phyloP scores from a whole-genome alignment of 2,329 filamentous ascomycete genomes.

The Kalmusia sp. region DNA sequence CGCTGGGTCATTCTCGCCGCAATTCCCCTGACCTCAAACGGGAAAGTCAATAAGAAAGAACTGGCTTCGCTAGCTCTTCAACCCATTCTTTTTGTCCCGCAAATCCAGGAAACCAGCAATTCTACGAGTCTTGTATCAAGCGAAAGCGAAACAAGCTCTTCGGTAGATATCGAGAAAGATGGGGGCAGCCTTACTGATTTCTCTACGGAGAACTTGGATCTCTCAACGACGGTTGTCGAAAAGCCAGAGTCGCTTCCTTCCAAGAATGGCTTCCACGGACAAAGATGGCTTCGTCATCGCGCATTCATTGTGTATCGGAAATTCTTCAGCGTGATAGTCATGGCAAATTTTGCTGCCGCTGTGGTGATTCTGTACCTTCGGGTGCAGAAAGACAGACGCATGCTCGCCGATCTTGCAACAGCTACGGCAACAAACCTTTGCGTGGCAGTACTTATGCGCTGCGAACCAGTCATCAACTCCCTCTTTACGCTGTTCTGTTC shows the following conservation, averaged over 20 bases:
- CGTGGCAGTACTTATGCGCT: slow-evolving; percentile 42
- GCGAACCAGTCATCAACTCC: slow-evolving; percentile 46
- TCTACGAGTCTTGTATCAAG: too few relatives aligned
- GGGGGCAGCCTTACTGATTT: too few relatives aligned
- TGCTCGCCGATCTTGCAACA: slow-evolving; percentile 40
- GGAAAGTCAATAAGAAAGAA: slow-evolving; percentile 61
- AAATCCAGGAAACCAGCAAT: too few relatives aligned
- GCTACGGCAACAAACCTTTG: slow-evolving; percentile 48
- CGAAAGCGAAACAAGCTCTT: too few relatives aligned
- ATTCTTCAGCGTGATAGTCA: slow-evolving; percentile 37
- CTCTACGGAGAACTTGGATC: too few relatives aligned
- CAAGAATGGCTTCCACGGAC: slow-evolving; percentile 34
- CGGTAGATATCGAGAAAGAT: too few relatives aligned
- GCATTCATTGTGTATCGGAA: slow-evolving; percentile 40
- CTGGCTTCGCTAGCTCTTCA: slow-evolving; percentile 44
- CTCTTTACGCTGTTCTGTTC: slow-evolving; percentile 46
- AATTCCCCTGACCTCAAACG: slow-evolving; percentile 62
- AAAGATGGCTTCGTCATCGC: slow-evolving; percentile 42
- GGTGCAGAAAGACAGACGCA: slow-evolving; percentile 24
- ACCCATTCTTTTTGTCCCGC: too few relatives aligned
- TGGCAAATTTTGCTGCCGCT: slow-evolving; percentile 37
- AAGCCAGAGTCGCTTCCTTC: slow-evolving; percentile 26
- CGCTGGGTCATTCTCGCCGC: slow-evolving; percentile 51
- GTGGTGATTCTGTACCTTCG: slow-evolving; percentile 32
- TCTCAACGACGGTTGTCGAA: too few relatives aligned